phyloP scores from a whole-genome alignment of 139 green algal species.

The Coelastrella sp. region DNA sequence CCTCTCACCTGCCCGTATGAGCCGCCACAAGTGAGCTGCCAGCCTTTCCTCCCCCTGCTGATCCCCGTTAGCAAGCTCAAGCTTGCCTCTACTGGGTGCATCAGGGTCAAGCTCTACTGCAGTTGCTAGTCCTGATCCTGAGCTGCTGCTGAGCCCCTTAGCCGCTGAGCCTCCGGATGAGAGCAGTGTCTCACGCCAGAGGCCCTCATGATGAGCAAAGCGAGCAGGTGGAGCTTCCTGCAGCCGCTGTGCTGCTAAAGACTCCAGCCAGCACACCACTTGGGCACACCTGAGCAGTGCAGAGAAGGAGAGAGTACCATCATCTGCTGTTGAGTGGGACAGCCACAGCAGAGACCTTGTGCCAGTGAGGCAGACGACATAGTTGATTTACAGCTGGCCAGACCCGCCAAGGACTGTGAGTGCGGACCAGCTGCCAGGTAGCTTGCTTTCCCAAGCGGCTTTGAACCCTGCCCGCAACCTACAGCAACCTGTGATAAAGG shows the following conservation, averaged over 20 bases:
- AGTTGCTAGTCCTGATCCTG: neutral
- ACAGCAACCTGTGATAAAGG: too few species aligned
- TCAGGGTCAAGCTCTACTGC: conserved; percentile 84
- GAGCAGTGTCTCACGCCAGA: conserved; percentile 76
- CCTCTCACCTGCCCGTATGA: conserved; percentile 69
- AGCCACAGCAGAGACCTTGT: too few species aligned
- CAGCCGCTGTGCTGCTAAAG: conserved; percentile 61
- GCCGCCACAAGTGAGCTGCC: conserved; percentile 70
- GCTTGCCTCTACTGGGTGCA: conserved; percentile 60
- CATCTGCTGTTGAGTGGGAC: too few species aligned
- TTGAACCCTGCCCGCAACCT: too few species aligned
- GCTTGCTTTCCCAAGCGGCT: too few species aligned
- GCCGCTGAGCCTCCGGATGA: conserved; percentile 22
- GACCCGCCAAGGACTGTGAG: too few species aligned
- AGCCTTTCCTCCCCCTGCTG: conserved; percentile 72
- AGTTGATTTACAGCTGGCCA: too few species aligned
- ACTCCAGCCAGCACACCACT: conserved; percentile 80
- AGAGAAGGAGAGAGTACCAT: neutral
- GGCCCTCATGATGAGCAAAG: conserved; percentile 67
- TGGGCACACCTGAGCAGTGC: conserved; percentile 58
- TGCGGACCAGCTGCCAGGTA: too few species aligned
- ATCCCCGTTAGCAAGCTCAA: conserved; percentile 63
- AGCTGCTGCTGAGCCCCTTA: neutral
- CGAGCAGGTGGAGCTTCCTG: conserved; percentile 17
- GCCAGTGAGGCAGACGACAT: too few species aligned